Base-by-base conservation (phyloP, 1,284 basidiomycete genomes). In the Boletus semigastroideus region DNA sequence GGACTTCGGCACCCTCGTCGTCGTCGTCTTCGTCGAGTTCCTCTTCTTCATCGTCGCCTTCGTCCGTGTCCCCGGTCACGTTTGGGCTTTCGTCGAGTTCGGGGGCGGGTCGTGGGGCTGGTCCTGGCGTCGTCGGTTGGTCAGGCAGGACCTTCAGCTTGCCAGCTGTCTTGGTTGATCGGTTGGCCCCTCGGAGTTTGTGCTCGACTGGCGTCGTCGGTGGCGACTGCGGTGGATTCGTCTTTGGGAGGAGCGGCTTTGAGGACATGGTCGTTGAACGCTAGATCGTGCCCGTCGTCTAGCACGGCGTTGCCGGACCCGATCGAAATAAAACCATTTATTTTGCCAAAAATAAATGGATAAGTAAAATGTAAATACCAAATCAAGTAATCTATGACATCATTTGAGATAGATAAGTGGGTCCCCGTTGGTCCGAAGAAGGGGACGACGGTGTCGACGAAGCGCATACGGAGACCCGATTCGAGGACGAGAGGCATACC, bases 131-230 rank as follows among this genome's bases (percentile, higher is more conserved):
- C 57, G 94, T 88, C 11, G 91, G 91, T 64, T 96, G 91, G 60
- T 95, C 93, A 40, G 94, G 94, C 17, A 98, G 79, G 38, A 97
- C 93, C 70, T 97, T 96, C 64, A 97, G 84, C 68, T 96, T 96
- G 53, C 85, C 79, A 6, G 87, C 84, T 20, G 85, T 82, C 68
- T 97, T 97, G 1, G 94, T 94, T n/a, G 92, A 86, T 54, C 87
- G 77, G 59, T 90, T 89, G 14, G 87, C 87, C 1, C 87, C 87
- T 49, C 87, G 78, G 22, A 77, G 66, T 59, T 88, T 90, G 17
- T 72, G 66, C 46, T 79, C 77, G 9, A 56, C 49, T 6, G 42
- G 56, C 0, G 44, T 42, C 1, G 50, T 43, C 16, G 51, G 25
- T 12, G 59, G 51, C n/a, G 55, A 37, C 3, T 47, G n/a, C 9